Evolutionary conservation across 257 asterid genomes (phyloP), one percentile per base, ranked within the genome.

Genomic region (Jasminum sambac): DNA sequence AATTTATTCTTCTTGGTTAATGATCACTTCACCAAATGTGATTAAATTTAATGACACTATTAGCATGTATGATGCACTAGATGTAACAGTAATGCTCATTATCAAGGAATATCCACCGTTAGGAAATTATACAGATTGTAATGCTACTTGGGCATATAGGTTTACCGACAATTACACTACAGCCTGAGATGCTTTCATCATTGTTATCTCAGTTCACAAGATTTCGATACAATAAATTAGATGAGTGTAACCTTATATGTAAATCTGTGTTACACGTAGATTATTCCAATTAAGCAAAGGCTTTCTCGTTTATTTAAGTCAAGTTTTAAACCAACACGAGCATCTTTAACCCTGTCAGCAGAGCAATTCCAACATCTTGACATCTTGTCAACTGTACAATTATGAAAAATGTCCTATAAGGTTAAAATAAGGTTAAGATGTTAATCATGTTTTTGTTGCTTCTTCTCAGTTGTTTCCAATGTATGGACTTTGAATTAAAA

Each of bases 391-490:
- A 52, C 17, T 19, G 4, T 3, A 21, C 62, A 21, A 9, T 12
- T 2, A 21, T 6, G 5, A 1, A 21, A 55, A 30, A 4, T 21
- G 34, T 1, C 14, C 16, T 21, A 19, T 8, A 10, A 21, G 14
- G 16, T 21, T 19, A 21, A 21, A 55, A 19, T 8, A 10, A 21
- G 14, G 16, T 21, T 19, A 21, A 21, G 19, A 21, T 5, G 62
- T 55, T 10, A 19, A 52, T 21, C 61, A 21, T 17, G 61, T 21
- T 52, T 21, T 21, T 52, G 26, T 26, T 1, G 30, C 7, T 55
- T 10, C 24, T 44, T 62, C 63, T 42, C 50, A 26, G 67, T 62
- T 59, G 78, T 68, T 81, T 81, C 85, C 59, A 52, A 59, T 61
- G 50, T 67, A 57, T 71, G 71, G 63, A 69, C 72, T 26, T 34